phyloP scores from a whole-genome alignment of 805 yeast genomes.

The Saccharomycodes ludwigii region DNA sequence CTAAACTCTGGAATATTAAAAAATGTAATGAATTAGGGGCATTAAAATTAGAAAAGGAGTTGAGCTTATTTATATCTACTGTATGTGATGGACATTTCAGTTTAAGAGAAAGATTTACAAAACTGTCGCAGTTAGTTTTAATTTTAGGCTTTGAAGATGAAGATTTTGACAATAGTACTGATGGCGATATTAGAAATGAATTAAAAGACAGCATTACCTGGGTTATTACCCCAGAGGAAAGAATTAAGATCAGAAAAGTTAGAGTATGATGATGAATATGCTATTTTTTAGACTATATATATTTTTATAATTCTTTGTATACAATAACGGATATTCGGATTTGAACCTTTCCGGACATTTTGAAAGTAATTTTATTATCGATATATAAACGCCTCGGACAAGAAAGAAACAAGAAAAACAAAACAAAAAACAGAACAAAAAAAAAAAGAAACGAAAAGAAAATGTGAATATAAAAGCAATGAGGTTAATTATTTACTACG shows the following conservation, averaged over 20 bases:
- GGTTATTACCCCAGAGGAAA: slow-evolving; percentile 69
- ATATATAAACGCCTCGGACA: no score
- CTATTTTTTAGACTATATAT: no score
- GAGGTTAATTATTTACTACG: no score
- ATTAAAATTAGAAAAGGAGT: slow-evolving; percentile 69
- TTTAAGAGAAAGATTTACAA: slow-evolving; percentile 63
- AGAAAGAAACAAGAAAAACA: no score
- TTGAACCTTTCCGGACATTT: no score
- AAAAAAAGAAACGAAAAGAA: no score
- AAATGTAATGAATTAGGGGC: slow-evolving; percentile 77
- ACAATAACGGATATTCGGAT: no score
- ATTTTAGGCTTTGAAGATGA: slow-evolving; percentile 73
- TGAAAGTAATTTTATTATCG: no score
- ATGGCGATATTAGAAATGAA: slow-evolving; percentile 27
- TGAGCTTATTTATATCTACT: slow-evolving; percentile 60
- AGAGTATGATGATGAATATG: no score
- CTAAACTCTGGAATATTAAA: slow-evolving; percentile 51
- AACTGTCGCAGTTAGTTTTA: slow-evolving; percentile 76
- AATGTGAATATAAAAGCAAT: no score
- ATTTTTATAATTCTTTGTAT: no score
- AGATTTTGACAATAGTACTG: slow-evolving; percentile 24
- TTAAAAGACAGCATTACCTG: slow-evolving; percentile 38
- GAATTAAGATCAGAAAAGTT: slow-evolving; percentile 46
- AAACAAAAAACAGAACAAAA: no score
- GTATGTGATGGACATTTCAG: slow-evolving; percentile 63